Evolutionary conservation across 345 rosid species (phyloP), one percentile per base, ranked within the genome.

Genomic region (Heritiera fomes): DNA sequence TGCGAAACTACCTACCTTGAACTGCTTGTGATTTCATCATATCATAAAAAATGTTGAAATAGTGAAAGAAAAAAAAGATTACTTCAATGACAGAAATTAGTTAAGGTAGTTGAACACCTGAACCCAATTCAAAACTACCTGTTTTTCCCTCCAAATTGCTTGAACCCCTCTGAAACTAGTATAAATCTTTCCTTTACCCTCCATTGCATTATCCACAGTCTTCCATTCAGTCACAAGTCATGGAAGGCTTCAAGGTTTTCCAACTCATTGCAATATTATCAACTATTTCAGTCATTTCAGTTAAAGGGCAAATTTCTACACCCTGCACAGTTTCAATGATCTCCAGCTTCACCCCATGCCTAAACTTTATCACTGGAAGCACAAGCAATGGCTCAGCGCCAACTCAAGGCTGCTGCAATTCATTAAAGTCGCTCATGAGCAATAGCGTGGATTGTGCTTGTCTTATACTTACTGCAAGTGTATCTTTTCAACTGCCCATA

Each of bases 261-360:
- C 80, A 67, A n/a, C 41, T 85, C 47, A 50, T 76, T 61, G 56
- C 85, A 47, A 45, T 69, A 70, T 6, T 85, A 76, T 62, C 73
- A 9, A 52, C 52, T 8, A 63, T 87, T 45, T 59, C 77, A 1
- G 55, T 85, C 43, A 63, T 87, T 78, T 79, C 86, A 15, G 87
- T 81, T 43, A 77, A 79, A 2, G 93, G 93, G 43, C 98, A 95
- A 82, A 88, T 92, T 43, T 89, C 79, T 63, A 91, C 97, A 12
- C 93, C 97, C 6, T 93, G 99, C 90, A 90, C 94, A 32, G 7
- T 85, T 45, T 89, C 98, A 18, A 86, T 89, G 98, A 85, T 93
- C 83, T 76, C 91, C 53, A 89, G 77, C 78, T 95, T 95, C 87
- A 87, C 97, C 2, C 99, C 98, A 8, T 95, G 97, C 85, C 73